phyloP scores from a whole-genome alignment of 2,329 filamentous ascomycete species.

The Chalara sp. region DNA sequence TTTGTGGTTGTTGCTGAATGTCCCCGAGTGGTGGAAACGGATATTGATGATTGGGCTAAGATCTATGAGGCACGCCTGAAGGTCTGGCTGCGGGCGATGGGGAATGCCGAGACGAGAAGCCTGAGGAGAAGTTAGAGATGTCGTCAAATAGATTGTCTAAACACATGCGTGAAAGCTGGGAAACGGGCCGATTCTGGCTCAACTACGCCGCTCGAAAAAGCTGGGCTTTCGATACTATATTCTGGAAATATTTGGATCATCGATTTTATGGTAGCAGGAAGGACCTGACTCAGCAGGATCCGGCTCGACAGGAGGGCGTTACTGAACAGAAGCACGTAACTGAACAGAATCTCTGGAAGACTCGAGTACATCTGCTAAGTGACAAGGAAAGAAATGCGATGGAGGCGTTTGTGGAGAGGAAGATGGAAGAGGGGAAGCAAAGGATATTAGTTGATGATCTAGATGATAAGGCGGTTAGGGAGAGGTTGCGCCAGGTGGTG shows the following conservation, averaged over 20 bases:
- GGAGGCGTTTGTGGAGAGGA: not conserved
- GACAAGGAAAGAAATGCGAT: not conserved
- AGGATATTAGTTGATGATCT: not conserved
- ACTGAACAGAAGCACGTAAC: not conserved
- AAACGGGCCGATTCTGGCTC: not conserved
- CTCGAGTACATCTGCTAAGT: not conserved
- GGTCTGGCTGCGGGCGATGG: slow-evolving; percentile 28
- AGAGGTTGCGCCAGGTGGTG: not conserved
- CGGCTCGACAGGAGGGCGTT: no score
- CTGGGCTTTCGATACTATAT: not conserved
- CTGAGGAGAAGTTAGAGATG: not conserved
- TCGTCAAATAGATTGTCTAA: not conserved
- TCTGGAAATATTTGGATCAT: not conserved
- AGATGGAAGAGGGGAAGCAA: not conserved
- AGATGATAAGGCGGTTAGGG: not conserved
- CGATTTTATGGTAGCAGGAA: not conserved
- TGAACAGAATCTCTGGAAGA: not conserved
- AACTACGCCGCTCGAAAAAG: not conserved
- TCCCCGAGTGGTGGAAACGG: slow-evolving; percentile 26
- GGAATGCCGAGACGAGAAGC: slow-evolving; percentile 21
- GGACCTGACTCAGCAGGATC: no score
- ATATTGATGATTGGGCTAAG: slow-evolving; percentile 25
- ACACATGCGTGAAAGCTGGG: not conserved
- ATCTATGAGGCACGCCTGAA: slow-evolving; percentile 27
- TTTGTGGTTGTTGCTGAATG: slow-evolving; percentile 32